Percentiles rank a stretch among this genome's conserved stretches.
These are phyloP conservation scores for Cladophialophora bantiana DNA, from an alignment of 2,329 filamentous ascomycete species.

Conservation along the genomic window DNA sequence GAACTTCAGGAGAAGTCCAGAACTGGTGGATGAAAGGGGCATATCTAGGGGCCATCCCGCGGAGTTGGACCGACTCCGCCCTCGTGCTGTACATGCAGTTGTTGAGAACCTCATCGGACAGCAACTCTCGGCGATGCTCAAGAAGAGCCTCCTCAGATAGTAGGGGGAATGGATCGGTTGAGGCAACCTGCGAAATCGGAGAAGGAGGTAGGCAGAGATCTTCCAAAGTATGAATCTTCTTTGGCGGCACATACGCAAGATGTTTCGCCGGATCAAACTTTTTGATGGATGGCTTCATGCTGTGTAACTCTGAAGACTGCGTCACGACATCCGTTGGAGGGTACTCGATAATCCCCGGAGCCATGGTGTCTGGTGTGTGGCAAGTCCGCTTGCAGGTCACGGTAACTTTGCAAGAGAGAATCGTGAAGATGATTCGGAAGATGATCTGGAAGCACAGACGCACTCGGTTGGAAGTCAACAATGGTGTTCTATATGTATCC, in stretches of 20 bases:
- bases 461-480: neutral
- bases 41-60: slow-evolving; percentile 62
- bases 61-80: slow-evolving; percentile 57
- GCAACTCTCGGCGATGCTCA: slow-evolving; percentile 65
- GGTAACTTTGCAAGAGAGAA: neutral
- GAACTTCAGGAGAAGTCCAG: slow-evolving; percentile 62
- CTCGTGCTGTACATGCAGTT: slow-evolving; percentile 64
- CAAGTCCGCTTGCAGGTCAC: neutral
- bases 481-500: neutral
- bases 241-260: slow-evolving; percentile 20
- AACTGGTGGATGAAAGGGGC: slow-evolving; percentile 67
- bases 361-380: neutral
- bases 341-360: slow-evolving; percentile 11
- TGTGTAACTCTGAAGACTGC: neutral
- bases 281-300: neutral
- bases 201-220: slow-evolving; percentile 36
- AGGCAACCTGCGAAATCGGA: slow-evolving; percentile 49
- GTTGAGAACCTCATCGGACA: slow-evolving; percentile 61
- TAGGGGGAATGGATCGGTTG: slow-evolving; percentile 67
- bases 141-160: slow-evolving; percentile 66
- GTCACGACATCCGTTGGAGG: neutral
- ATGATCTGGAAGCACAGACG: neutral
- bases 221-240: slow-evolving; percentile 23
- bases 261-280: slow-evolving; percentile 24
- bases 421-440: no score